Evolutionary conservation across 2,329 filamentous ascomycete species (phyloP).

Genomic region (Colletotrichum destructivum): DNA sequence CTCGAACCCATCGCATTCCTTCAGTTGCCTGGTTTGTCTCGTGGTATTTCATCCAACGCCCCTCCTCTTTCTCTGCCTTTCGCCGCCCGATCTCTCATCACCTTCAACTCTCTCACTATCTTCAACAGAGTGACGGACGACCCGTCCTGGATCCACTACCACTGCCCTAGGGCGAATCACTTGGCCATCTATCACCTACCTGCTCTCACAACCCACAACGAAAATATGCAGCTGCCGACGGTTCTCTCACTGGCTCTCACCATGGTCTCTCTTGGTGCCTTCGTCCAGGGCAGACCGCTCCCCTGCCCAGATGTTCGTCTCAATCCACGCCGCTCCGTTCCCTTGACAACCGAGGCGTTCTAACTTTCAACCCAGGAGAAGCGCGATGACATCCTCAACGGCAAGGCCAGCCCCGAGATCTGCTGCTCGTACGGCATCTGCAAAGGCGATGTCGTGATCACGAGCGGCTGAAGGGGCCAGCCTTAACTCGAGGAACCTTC

Average conservation of each 20-base stretch:
- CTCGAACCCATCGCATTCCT: conserved; percentile 14
- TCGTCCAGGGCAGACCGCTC: conserved; percentile 53
- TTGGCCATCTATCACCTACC: neutral
- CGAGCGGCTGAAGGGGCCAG: conserved; percentile 54
- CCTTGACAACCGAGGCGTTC: neutral
- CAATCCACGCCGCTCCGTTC: neutral
- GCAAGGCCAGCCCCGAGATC: conserved; percentile 61
- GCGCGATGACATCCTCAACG: conserved; percentile 63
- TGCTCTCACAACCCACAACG: neutral
- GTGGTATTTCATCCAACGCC: neutral
- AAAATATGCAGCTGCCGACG: conserved; percentile 47
- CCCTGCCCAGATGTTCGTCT: conserved; percentile 56
- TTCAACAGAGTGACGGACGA: conserved; percentile 4
- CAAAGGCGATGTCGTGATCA: conserved; percentile 64
- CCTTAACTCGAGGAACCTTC: conserved; percentile 13
- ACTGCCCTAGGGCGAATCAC: neutral
- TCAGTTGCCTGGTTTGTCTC: conserved; percentile 12
- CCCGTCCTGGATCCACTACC: neutral
- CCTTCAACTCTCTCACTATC: neutral
- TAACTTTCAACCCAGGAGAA: conserved; percentile 48
- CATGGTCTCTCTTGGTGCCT: conserved; percentile 46
- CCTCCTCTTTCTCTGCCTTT: conserved; percentile 9
- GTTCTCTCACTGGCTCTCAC: conserved; percentile 46
- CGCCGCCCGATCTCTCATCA: neutral
- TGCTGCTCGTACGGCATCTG: conserved; percentile 71